Evolutionary conservation across 441 rosid genomes (phyloP), one percentile per base, ranked within the genome.

Genomic region (Pelargonium cotyledonis): DNA sequence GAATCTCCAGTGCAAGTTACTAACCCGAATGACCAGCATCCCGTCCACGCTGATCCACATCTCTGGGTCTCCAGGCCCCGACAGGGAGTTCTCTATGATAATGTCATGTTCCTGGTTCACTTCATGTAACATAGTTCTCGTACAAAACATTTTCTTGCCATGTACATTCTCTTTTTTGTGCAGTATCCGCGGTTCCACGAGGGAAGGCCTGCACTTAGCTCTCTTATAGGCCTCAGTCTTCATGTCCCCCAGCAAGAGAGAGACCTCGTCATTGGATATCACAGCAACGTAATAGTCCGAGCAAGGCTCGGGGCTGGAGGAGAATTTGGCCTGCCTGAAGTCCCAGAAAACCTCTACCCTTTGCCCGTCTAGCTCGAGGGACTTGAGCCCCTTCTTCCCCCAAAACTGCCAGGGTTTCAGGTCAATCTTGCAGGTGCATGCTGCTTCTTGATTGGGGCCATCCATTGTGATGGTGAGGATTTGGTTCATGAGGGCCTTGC

Each of bases 1-100:
- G 68, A 89, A 88, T 70, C 89, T 83, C 97, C 97, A 91, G 26
- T 88, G 78, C 75, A 89, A 74, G 65, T 86, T 89, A 86, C 84
- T 78, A 1, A 89, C 74, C 46, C 84, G 83, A 71, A 86, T 78
- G 41, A 78, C 82, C 15, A 80, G 72, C 1, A 65, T 78, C 57
- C 86, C 88, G 23, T 89, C 93, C 8, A 91, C 80, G 51, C 81
- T 79, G 0, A 91, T 87, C 91, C 89, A 85, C 90, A 89, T 83
- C 76, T 91, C 92, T 0, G 92, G 96, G 18, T 89, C 94, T 5
- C 82, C 85, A 0, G 80, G 81, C 43, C 92, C 86, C 0, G 82
- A 77, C 8, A 81, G 68, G 12, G 88, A 79, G 40, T 79, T 85
- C 75, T 86, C 92, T 0, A 89, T 88, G 62, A 81, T 81, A 4